A percentile compares a stretch with the other conserved stretches of the same genome.
Conservation (phyloP, 2,329 filamentous ascomycete genomes). For the Hortaea sp. region DNA sequence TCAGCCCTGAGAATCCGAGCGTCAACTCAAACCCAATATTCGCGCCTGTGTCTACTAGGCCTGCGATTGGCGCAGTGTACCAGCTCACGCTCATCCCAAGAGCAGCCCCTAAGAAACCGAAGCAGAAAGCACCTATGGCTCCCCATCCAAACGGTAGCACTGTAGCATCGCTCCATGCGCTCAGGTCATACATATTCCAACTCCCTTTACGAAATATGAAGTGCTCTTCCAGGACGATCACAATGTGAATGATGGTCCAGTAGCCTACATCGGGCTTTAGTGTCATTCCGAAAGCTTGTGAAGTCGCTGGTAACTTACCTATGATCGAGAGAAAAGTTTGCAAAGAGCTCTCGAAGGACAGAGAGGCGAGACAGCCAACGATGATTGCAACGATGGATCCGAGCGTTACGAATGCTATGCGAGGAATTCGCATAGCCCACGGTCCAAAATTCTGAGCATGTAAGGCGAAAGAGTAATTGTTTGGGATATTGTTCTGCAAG, state of each 20-base stretch:
- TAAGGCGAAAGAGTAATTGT: not conserved
- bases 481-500: not conserved
- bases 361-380: not conserved
- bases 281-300: not conserved
- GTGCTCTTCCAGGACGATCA: not conserved
- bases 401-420: not conserved
- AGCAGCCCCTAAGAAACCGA: not conserved
- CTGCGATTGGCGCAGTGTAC: not conserved
- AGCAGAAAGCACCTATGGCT: not conserved
- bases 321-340: not conserved
- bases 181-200: not conserved
- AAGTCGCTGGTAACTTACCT: not conserved
- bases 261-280: not conserved
- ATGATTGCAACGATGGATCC: not conserved
- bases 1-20: not conserved
- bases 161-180: not conserved
- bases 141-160: not conserved
- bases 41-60: not conserved
- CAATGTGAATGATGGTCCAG: not conserved
- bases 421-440: not conserved
- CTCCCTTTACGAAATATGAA: not conserved
- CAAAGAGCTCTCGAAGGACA: not conserved
- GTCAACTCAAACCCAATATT: not conserved
- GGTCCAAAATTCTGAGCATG: not conserved
- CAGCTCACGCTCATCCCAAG: not conserved